Base-by-base conservation (phyloP, 2,329 filamentous ascomycete species). In the Penicillium verrucosum region DNA sequence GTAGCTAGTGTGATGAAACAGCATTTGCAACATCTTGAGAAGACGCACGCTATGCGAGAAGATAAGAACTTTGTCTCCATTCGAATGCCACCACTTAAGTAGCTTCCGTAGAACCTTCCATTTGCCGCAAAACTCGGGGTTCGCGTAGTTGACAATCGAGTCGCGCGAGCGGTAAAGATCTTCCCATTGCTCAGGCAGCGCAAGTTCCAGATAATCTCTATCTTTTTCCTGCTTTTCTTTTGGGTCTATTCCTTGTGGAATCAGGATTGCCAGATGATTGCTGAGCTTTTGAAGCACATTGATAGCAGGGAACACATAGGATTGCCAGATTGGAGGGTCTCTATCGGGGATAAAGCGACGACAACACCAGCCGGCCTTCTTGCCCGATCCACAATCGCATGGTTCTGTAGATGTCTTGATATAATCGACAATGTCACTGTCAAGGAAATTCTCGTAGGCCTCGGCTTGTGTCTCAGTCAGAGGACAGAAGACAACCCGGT, bases 101-200 rank as follows among this genome's bases (percentile, higher is more conserved):
- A 99, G 79, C 65, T 90, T 92, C 71, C 87, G 90, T 30, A 99
- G 74, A 1, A 99, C 85, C 69, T 90, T 92, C 94, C 94, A 99
- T 74, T 99, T 99, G 4, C 94, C 94, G 68, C 94, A 99, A 63
- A 92, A 97, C 56, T 95, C 89, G 0, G 90, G 88, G 65, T 96
- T 92, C 1, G 92, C 88, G 49, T 92, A 87, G 65, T 88, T 89
- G 49, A 89, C 75, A 57, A 97, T 88, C 9, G 86, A 90, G 65
- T 96, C 90, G 42, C 90, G 83, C 21, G 88, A 84, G 11, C 80
- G 78, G 68, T 92, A 94, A 0, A 96, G 79, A 21, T 86, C 78
- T 66, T 86, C 79, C 90, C 91, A 97, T 2, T 80, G 78, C 36
- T 88, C 80, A 0, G 94, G 93, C 16, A 92, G 78, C 52, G 90